A percentile compares a stretch with the other conserved stretches of the same genome.
phyloP scores from a whole-genome alignment of 2,329 filamentous ascomycete genomes.

The Microdochium trichocladiopsis region DNA sequence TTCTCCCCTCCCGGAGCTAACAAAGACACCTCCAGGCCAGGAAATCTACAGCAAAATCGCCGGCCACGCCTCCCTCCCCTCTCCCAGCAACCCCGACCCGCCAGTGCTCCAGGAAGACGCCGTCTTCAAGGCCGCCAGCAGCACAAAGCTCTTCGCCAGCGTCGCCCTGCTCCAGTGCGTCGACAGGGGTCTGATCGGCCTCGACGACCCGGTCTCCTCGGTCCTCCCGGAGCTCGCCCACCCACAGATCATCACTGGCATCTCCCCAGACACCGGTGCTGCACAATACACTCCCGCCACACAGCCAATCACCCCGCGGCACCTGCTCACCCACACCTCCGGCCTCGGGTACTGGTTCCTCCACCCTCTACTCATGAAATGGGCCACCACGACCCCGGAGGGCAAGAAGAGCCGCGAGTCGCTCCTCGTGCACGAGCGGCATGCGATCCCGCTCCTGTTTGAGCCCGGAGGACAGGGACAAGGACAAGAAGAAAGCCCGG shows the following conservation, averaged over 20 bases:
- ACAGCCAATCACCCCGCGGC: slow-evolving; percentile 32
- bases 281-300: background rate
- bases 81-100: background rate
- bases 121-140: slow-evolving; percentile 3
- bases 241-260: background rate
- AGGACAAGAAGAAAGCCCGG: no score
- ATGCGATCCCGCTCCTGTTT: slow-evolving; percentile 29
- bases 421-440: slow-evolving; percentile 14
- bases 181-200: slow-evolving; percentile 5
- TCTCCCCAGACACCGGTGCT: background rate
- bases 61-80: background rate
- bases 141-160: slow-evolving; percentile 9
- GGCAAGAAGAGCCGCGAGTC: slow-evolving; percentile 1
- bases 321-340: slow-evolving; percentile 38
- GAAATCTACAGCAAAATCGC: slow-evolving; percentile 1
- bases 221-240: slow-evolving; percentile 6
- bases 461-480: slow-evolving; percentile 30
- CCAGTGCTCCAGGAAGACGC: background rate
- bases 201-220: slow-evolving; percentile 7
- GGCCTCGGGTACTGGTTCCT: slow-evolving; percentile 33
- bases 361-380: slow-evolving; percentile 7
- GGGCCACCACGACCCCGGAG: slow-evolving; percentile 2
- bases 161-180: slow-evolving; percentile 8
- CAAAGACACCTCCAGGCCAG: background rate
- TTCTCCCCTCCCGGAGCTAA: background rate